phyloP scores from a whole-genome alignment of 352 stramenopile genomes.

The Salisapilia sapeloensis region DNA sequence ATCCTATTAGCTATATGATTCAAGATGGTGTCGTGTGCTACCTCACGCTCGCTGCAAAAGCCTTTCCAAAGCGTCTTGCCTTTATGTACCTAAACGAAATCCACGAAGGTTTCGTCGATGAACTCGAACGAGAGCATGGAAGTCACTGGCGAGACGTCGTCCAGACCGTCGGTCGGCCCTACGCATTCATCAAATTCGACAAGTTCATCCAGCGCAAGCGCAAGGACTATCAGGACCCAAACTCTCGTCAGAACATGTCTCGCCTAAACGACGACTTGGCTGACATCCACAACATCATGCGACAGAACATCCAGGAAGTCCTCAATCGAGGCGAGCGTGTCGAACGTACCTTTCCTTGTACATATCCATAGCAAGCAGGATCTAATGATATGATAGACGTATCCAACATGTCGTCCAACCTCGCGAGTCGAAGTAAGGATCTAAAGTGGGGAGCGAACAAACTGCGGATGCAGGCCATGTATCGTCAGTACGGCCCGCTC shows the following conservation, averaged over 20 bases:
- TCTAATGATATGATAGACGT: no score
- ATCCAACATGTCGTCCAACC: conserved; percentile 78
- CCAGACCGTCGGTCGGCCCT: conserved; percentile 92
- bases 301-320: conserved; percentile 95
- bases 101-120: conserved; percentile 86
- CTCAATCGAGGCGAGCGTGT: conserved; percentile 83
- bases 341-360: conserved; percentile 45
- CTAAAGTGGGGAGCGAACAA: conserved; percentile 97
- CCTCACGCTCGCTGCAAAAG: conserved; percentile 90
- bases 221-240: conserved; percentile 95
- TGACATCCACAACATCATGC: conserved; percentile 99
- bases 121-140: conserved; percentile 87
- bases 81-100: conserved; percentile 97
- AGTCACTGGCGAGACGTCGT: conserved; percentile 85
- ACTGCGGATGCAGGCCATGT: conserved; percentile 79
- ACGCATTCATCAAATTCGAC: conserved; percentile 98
- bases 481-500: conserved; percentile 76
- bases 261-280: conserved; percentile 94
- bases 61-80: conserved; percentile 93
- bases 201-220: conserved; percentile 96
- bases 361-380: no score
- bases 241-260: conserved; percentile 89
- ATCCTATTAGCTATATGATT: conserved; percentile 85
- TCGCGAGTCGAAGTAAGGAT: conserved; percentile 89
- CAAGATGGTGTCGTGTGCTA: conserved; percentile 92